phyloP scores from a whole-genome alignment of 2,329 filamentous ascomycete genomes.

The Ramichloridium luteum region DNA sequence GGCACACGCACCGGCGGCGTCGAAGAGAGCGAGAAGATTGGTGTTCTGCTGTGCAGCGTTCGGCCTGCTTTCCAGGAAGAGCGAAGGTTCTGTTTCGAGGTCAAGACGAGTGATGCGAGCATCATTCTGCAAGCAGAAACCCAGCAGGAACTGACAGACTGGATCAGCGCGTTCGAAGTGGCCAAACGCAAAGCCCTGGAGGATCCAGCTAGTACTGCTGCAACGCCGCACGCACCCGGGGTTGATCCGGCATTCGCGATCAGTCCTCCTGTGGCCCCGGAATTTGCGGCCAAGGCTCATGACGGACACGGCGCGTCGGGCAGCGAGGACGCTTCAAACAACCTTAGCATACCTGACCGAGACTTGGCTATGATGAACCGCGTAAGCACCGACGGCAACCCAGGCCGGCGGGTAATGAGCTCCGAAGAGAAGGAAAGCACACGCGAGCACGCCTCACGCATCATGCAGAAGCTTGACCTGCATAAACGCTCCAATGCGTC shows the following conservation, averaged over 20 bases:
- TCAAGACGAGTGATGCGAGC: conserved; percentile 92
- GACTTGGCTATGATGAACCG: conserved; percentile 40
- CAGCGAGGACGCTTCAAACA: conserved; percentile 45
- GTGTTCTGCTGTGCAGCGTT: conserved; percentile 84
- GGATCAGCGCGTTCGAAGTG: conserved; percentile 85
- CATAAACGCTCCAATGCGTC: conserved; percentile 62
- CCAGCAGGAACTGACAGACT: conserved; percentile 81
- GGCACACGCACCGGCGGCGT: conserved; percentile 69
- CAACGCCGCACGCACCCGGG: conserved; percentile 27
- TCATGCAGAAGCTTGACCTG: conserved; percentile 86
- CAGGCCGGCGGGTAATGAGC: conserved; percentile 33
- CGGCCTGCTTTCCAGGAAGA: conserved; percentile 87
- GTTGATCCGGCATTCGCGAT: conserved; percentile 78
- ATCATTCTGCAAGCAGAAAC: conserved; percentile 87
- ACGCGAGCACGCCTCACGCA: conserved; percentile 70
- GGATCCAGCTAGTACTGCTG: conserved; percentile 45
- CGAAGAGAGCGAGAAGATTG: conserved; percentile 90
- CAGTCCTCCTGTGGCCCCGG: conserved; percentile 72
- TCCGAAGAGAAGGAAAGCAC: conserved; percentile 40
- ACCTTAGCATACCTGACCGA: conserved; percentile 51
- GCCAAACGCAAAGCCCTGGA: conserved; percentile 89
- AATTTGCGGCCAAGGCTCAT: conserved; percentile 71
- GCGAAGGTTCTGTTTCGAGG: conserved; percentile 90
- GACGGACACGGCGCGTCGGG: conserved; percentile 50
- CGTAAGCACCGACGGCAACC: conserved; percentile 59